These are phyloP conservation scores for Paramecium octaurelia DNA, from an alignment of 73 alveolate species.

Conservation along the genomic window DNA sequence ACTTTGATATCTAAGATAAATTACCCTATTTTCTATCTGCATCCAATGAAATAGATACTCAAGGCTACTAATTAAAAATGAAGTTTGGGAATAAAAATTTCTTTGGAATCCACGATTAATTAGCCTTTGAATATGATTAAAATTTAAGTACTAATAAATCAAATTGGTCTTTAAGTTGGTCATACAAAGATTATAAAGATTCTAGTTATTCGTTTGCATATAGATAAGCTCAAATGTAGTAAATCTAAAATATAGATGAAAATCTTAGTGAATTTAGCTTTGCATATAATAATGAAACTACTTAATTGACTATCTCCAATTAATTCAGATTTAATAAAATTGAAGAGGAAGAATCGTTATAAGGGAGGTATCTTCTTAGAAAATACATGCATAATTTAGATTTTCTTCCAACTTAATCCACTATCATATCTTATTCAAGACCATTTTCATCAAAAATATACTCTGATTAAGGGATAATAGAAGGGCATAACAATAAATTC, in stretches of 20 bases:
- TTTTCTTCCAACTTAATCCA: not conserved
- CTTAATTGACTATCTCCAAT: not conserved
- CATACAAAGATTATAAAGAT: not conserved
- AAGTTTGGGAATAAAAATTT: slow-evolving; percentile 10
- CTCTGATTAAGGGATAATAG: not conserved
- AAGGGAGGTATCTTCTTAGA: not conserved
- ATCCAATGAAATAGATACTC: not conserved
- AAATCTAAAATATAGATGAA: not conserved
- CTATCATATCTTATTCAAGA: not conserved
- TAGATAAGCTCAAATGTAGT: not conserved
- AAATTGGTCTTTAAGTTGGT: not conserved
- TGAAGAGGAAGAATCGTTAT: not conserved
- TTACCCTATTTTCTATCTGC: not conserved
- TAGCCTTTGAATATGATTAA: not conserved
- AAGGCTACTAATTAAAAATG: not conserved
- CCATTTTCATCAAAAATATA: not conserved
- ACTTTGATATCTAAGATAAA: not conserved
- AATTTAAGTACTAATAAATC: not conserved
- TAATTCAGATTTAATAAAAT: not conserved
- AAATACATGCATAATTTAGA: not conserved
- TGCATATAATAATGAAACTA: not conserved
- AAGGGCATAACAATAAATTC: not conserved
- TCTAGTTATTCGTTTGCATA: not conserved
- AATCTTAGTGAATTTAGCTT: not conserved
- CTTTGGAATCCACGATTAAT: not conserved